Percentiles rank a stretch among this genome's conserved stretches.
These are phyloP conservation scores for Syzygium grande DNA, from an alignment of 345 rosid species.

Conservation along the genomic window DNA sequence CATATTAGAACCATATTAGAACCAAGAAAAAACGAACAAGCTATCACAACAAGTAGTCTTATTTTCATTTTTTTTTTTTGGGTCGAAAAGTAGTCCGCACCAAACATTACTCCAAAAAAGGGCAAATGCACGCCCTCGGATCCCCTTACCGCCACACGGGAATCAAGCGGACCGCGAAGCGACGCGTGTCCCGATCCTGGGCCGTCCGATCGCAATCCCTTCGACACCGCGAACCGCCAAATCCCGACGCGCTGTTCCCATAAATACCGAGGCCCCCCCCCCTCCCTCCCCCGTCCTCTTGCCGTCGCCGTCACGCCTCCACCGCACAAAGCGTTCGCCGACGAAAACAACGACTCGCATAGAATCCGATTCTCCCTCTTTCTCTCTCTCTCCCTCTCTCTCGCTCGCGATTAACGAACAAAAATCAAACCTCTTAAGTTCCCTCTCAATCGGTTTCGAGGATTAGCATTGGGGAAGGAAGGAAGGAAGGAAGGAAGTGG, in stretches of 20 bases:
- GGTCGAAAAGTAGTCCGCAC: no score
- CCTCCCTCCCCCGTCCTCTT: no score
- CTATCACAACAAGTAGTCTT: no score
- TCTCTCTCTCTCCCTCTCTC: background rate
- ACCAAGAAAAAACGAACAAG: no score
- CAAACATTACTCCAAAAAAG: no score
- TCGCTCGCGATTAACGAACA: background rate
- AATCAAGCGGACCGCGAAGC: background rate
- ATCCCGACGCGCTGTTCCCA: background rate
- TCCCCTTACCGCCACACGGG: background rate
- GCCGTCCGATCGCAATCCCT: background rate
- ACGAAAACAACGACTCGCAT: background rate
- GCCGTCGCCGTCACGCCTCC: background rate
- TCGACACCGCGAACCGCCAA: background rate
- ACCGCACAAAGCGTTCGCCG: background rate
- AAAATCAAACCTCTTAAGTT: background rate
- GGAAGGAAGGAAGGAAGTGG: no score
- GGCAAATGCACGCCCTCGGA: background rate
- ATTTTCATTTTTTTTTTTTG: no score
- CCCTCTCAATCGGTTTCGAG: background rate
- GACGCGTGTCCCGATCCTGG: background rate
- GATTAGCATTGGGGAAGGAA: background rate
- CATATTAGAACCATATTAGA: no score
- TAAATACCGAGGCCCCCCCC: background rate
- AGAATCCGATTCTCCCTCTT: background rate